Evolutionary conservation across 148 eudicot species (phyloP).

Genomic region (Rhododendron simsii): DNA sequence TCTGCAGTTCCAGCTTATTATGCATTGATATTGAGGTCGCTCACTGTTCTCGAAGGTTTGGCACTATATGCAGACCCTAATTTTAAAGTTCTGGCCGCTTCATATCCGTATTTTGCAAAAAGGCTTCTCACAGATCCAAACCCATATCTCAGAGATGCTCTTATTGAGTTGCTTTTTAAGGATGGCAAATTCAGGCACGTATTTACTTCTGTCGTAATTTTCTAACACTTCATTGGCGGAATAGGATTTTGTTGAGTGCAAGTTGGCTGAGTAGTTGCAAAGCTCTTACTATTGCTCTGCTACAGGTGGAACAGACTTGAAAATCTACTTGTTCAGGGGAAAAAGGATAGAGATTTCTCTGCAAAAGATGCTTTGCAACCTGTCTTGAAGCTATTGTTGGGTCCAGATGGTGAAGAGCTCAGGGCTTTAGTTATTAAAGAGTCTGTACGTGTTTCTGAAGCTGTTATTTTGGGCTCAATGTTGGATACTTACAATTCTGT

Average conservation of each 20-base stretch:
- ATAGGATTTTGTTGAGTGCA: not conserved
- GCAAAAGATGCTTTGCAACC: constrained; percentile 98
- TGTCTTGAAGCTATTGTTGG: constrained; percentile 85
- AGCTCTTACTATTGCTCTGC: constrained; percentile 6
- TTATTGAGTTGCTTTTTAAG: constrained; percentile 92
- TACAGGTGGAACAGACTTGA: constrained; percentile 99
- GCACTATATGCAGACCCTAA: constrained; percentile 95
- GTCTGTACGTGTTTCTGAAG: constrained; percentile 86
- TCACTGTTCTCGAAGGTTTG: constrained; percentile 95
- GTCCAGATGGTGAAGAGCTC: constrained; percentile 80
- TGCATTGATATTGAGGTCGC: constrained; percentile 93
- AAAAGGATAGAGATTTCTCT: constrained; percentile 80
- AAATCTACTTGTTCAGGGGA: constrained; percentile 92
- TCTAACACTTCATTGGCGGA: not conserved
- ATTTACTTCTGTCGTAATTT: not conserved
- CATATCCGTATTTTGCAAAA: constrained; percentile 99
- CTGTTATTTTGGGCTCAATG: constrained; percentile 62
- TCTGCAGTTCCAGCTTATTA: constrained; percentile 95
- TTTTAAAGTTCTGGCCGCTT: constrained; percentile 94
- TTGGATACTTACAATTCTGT: constrained; percentile 67
- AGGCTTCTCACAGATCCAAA: constrained; percentile 98
- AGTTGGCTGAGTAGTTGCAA: constrained; percentile 2
- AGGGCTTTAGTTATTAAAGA: constrained; percentile 82
- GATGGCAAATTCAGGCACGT: constrained; percentile 89
- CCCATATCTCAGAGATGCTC: constrained; percentile 98